phyloP scores from a whole-genome alignment of 371 early-diverging fungal genomes.

The Lichtheimia ramosa region DNA sequence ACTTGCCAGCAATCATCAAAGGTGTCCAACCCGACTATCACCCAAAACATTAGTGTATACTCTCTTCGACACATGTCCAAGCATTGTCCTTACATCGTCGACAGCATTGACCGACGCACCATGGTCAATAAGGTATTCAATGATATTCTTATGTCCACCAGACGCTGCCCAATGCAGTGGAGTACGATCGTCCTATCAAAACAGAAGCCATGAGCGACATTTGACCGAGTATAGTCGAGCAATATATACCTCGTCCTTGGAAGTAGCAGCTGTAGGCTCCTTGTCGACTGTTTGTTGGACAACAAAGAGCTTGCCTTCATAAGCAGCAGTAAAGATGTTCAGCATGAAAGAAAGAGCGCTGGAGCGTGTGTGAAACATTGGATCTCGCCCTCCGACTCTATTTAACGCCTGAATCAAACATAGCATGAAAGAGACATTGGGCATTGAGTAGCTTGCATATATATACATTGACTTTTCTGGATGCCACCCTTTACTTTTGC shows the following conservation, averaged over 20 bases:
- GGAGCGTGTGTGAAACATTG: background rate
- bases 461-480: too few species aligned
- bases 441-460: too few species aligned
- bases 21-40: slow-evolving; percentile 60
- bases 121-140: slow-evolving; percentile 63
- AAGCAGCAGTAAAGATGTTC: slow-evolving; percentile 50
- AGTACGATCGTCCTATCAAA: slow-evolving; percentile 32
- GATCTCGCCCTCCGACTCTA: too few species aligned
- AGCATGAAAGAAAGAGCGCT: slow-evolving; percentile 7
- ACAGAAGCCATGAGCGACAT: background rate
- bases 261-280: slow-evolving; percentile 40
- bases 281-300: slow-evolving; percentile 55
- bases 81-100: slow-evolving; percentile 49
- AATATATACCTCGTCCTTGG: slow-evolving; percentile 53
- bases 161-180: slow-evolving; percentile 60
- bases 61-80: background rate
- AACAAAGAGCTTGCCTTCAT: slow-evolving; percentile 54
- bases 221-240: background rate
- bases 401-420: too few species aligned
- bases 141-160: slow-evolving; percentile 65
- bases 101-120: slow-evolving; percentile 53
- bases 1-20: slow-evolving; percentile 59
- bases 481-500: too few species aligned
- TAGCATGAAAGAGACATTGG: too few species aligned
- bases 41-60: background rate